Evolutionary conservation across 108 stramenopile genomes (phyloP).

Genomic region (Skeletonema grethae): DNA sequence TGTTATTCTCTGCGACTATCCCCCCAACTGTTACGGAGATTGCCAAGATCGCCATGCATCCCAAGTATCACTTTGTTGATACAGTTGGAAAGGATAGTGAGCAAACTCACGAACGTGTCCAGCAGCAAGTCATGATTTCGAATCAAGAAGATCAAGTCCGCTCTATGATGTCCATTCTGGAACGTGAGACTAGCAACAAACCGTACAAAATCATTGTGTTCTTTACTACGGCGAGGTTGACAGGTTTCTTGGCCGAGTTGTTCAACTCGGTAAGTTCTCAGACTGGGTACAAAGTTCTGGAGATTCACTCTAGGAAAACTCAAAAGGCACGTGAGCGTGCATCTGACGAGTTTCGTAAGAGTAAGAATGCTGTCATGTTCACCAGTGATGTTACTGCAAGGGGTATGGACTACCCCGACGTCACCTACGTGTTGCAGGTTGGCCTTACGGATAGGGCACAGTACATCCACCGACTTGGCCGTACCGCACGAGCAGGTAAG

Average conservation of each 20-base stretch:
- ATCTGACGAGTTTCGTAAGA: slow-evolving; percentile 62
- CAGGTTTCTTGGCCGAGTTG: slow-evolving; percentile 87
- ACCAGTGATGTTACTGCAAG: slow-evolving; percentile 84
- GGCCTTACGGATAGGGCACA: slow-evolving; percentile 76
- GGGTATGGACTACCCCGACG: slow-evolving; percentile 89
- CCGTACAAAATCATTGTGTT: slow-evolving; percentile 83
- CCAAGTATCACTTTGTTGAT: slow-evolving; percentile 53
- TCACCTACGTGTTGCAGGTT: slow-evolving; percentile 80
- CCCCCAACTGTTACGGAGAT: slow-evolving; percentile 74
- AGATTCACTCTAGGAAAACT: slow-evolving; percentile 87
- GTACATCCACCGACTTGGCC: slow-evolving; percentile 93
- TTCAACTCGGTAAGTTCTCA: slow-evolving; percentile 89
- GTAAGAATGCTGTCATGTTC: slow-evolving; percentile 65
- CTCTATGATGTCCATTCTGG: slow-evolving; percentile 45
- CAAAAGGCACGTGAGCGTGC: slow-evolving; percentile 69
- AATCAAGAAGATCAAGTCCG: slow-evolving; percentile 38
- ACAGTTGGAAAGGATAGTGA: slow-evolving; percentile 55
- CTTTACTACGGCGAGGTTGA: slow-evolving; percentile 87
- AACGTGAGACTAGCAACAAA: slow-evolving; percentile 50
- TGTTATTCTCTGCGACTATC: slow-evolving; percentile 91
- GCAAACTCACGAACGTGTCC: slow-evolving; percentile 57
- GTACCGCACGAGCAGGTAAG: slow-evolving; percentile 89
- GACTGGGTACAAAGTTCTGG: slow-evolving; percentile 69
- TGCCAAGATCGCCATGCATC: slow-evolving; percentile 56
- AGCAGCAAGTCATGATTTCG: slow-evolving; percentile 49